Base-by-base conservation (phyloP, 257 asterid species). In the Osmanthus fragrans region DNA sequence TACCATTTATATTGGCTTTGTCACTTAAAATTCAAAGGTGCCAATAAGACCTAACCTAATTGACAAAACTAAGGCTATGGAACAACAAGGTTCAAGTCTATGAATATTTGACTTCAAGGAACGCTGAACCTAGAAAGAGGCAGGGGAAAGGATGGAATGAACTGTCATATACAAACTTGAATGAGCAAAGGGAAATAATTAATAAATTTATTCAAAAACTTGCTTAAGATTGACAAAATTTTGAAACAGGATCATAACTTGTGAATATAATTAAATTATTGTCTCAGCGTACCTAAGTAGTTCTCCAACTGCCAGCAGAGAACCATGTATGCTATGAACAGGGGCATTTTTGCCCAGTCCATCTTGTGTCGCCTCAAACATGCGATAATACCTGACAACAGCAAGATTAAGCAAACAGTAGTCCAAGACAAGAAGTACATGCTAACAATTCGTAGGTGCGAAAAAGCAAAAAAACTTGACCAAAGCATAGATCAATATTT, bases 361-460 rank as follows among this genome's bases (percentile, higher is more conserved):
- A 84, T 96, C 99, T 82, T 96, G 98, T 63, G 99, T 90, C 77
- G 98, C 98, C 91, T 96, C 98, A 86, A 96, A 96, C 99, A 96
- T 96, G 71, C 96, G 96, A 82, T 96, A 96, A 78, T 96, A 96
- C 98, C 99, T 95, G 87, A 47, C 77, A 78, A 58, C 16, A 78
- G 42, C 73, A 80, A 47, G 80, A 72, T 79, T 74, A 73, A 81
- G 70, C 47, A 78, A 79, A 78, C 45, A 79, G 67, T 71, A 25
- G 34, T 73, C 75, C 70, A 37, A 72, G 23, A 64, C 39, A 76
- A 80, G 51, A 76, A 56, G 68, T 39, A 66, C 27, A 64, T 4
- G 39, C 70, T 39, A 67, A 33, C 11, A 81, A 69, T 54, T 71
- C 63, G 23, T 27, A 47, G 51, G 71, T 25, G 34, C 51, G 39